Base-by-base conservation (phyloP, 2,329 filamentous ascomycete species). In the Xenosphaeropsis pyriputrescens region DNA sequence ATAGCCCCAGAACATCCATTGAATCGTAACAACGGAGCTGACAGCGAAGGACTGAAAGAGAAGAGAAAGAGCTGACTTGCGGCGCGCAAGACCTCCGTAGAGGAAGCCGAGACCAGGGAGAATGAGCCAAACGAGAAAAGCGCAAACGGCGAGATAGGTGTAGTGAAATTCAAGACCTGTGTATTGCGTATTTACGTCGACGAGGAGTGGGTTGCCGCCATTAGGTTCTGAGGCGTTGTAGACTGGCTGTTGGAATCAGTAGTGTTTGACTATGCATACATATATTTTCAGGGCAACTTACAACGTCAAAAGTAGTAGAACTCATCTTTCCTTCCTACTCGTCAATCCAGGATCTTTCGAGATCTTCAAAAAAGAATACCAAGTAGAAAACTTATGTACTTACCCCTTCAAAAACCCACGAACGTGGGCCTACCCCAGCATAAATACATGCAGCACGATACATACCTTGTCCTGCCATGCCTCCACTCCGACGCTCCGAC, bases 41-140 rank as follows among this genome's bases (percentile, higher is more conserved):
- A 77, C 66, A 54, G 75, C 65, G 26, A 78, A 58, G 6, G 67
- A 69, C 50, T 79, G 75, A 55, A 79, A 79, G 2, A 80, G 60
- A 35, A 79, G 58, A 3, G 72, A 59, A 18, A 79, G 59, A 5
- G 73, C 68, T 12, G 71, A 75, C 57, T 79, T 79, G 45, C 73
- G 62, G 26, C 72, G 65, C 5, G 73, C 67, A 18, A 80, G 64
- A 38, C 75, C 75, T 40, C 72, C 69, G 55, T 80, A 79, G 1
- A 80, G 58, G 6, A 80, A 62, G 35, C 74, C 75, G 45, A 80
- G 74, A 15, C 74, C 75, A 0, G 75, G 75, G 40, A 79, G 75
- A 50, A 80, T 80, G 36, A 79, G 55, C 67, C 71, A 79, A 38
- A 79, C 74, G 38, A 79, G 62, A 53, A 70, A 74, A 12, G 59